phyloP scores from a whole-genome alignment of 257 asterid genomes.

The Hygrophila difformis region DNA sequence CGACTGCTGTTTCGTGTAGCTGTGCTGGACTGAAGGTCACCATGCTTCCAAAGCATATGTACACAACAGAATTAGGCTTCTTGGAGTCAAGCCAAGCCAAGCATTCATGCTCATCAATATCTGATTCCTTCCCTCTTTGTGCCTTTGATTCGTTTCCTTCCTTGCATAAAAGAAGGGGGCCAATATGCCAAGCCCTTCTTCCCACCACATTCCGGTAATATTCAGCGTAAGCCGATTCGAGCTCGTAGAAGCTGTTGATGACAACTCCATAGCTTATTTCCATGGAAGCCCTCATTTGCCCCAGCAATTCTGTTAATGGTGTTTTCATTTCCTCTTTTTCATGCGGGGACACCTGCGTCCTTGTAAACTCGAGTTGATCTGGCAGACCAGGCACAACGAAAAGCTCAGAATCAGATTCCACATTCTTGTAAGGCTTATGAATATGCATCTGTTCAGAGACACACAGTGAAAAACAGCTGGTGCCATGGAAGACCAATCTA shows the following conservation, averaged over 20 bases:
- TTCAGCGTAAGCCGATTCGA: conserved; percentile 34
- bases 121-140: conserved; percentile 30
- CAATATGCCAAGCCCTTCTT: conserved; percentile 36
- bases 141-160: conserved; percentile 12
- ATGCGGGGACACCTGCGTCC: conserved; percentile 25
- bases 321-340: not conserved
- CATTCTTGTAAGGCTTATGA: conserved; percentile 27
- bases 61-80: conserved; percentile 40
- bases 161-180: conserved; percentile 36
- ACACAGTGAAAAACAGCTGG: conserved; percentile 26
- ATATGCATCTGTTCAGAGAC: conserved; percentile 15
- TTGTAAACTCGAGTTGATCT: conserved; percentile 15
- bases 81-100: conserved; percentile 50
- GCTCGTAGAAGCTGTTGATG: conserved; percentile 45
- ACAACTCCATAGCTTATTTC: conserved; percentile 46
- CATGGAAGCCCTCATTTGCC: conserved; percentile 16
- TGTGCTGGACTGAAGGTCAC: conserved; percentile 34
- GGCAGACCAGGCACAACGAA: conserved; percentile 38
- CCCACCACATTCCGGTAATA: conserved; percentile 24
- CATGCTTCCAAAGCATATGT: conserved; percentile 54
- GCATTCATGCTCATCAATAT: conserved; percentile 42
- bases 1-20: conserved; percentile 51
- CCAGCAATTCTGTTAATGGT: not conserved
- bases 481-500: conserved; percentile 35
- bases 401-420: conserved; percentile 33